phyloP scores from a whole-genome alignment of 805 yeast genomes.

The Ogataea saltuana region DNA sequence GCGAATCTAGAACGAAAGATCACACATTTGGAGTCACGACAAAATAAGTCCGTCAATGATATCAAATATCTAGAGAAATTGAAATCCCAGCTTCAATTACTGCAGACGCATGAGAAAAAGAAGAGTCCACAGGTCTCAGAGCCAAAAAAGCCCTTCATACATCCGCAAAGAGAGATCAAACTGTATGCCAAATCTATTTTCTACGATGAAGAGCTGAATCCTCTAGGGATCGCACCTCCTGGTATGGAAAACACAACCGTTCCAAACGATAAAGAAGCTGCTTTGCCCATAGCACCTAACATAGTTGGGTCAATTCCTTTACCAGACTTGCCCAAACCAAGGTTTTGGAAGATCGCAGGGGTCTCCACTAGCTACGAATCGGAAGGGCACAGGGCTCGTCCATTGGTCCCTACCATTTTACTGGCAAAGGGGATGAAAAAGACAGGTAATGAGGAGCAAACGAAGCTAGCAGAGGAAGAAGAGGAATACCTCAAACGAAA shows the following conservation, averaged over 20 bases:
- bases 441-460: too few relatives aligned
- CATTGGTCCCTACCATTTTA: slow-evolving; percentile 25
- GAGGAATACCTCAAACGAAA: slow-evolving; percentile 19
- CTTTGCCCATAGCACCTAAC: slow-evolving; percentile 9
- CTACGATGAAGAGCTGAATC: slow-evolving; percentile 68
- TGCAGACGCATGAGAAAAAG: slow-evolving; percentile 19
- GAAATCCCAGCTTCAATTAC: slow-evolving; percentile 15
- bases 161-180: slow-evolving; percentile 22
- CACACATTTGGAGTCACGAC: slow-evolving; percentile 12
- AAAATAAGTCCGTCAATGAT: slow-evolving; percentile 18
- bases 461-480: slow-evolving; percentile 20
- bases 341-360: slow-evolving; percentile 43
- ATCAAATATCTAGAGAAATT: slow-evolving; percentile 20
- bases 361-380: slow-evolving; percentile 15
- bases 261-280: slow-evolving; percentile 32
- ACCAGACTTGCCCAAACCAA: slow-evolving; percentile 47
- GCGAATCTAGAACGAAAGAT: slow-evolving; percentile 16
- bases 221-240: slow-evolving; percentile 55
- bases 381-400: slow-evolving; percentile 16
- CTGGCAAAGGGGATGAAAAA: slow-evolving; percentile 9
- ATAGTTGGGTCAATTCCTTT: slow-evolving; percentile 22
- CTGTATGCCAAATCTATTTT: slow-evolving; percentile 54
- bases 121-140: neutral
- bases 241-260: slow-evolving; percentile 30
- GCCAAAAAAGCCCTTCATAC: neutral